Percentiles rank a stretch among this genome's conserved stretches.
Evolutionary conservation across 2,329 filamentous ascomycete genomes (phyloP).

Genomic region (Mycogone perniciosa): DNA sequence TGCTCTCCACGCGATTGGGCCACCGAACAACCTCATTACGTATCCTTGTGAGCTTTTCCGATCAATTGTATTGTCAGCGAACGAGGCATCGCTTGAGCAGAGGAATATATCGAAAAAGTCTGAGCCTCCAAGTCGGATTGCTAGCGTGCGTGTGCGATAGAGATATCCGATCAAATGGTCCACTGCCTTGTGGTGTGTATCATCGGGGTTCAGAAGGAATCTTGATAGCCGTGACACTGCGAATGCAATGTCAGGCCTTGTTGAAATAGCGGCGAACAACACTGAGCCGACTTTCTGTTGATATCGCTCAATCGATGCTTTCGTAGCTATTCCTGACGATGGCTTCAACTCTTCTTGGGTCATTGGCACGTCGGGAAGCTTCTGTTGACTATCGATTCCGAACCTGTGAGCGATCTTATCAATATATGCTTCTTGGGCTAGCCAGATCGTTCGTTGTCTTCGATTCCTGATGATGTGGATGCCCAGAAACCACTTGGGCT

Average conservation of each 20-base stretch:
- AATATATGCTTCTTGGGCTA: conserved; percentile 1
- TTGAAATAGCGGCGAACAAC: background rate
- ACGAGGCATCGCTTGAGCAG: background rate
- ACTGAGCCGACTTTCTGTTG: background rate
- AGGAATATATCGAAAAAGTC: background rate
- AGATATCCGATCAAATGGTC: background rate
- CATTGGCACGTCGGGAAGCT: background rate
- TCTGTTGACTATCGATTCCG: background rate
- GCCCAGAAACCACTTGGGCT: background rate
- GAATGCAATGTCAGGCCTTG: background rate
- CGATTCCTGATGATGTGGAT: background rate
- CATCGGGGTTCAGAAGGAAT: background rate
- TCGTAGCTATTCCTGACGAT: background rate
- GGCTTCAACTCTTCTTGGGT: background rate
- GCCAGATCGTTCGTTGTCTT: background rate
- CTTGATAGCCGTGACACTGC: background rate
- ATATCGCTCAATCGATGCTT: background rate
- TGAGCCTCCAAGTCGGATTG: background rate
- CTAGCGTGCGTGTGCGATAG: background rate
- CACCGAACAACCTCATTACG: background rate
- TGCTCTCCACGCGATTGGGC: background rate
- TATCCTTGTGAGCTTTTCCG: background rate
- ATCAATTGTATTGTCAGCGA: background rate
- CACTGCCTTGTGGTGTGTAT: background rate
- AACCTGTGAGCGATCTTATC: background rate